Evolutionary conservation across 345 rosid species (phyloP), one percentile per base, ranked within the genome.

Genomic region (Reutealis trisperma): DNA sequence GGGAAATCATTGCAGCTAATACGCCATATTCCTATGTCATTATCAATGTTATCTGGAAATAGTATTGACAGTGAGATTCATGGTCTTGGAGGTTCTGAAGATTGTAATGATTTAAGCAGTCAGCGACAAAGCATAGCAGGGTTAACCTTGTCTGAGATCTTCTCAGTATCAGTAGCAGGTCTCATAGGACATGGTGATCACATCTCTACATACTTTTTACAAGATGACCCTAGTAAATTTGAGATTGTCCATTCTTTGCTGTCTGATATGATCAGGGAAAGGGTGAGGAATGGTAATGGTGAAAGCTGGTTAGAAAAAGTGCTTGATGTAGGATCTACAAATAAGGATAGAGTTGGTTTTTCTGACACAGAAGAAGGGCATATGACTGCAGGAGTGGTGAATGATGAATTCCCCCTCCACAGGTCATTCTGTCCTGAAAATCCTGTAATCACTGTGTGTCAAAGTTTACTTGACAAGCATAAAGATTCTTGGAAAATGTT

Each of bases 1-100:
- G 99, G 99, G 74, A 96, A 96, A 85, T 96, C 99, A 41, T 83
- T 92, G 86, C 98, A 94, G 86, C 87, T 96, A 83, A 89, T 92
- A 70, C 88, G 85, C 57, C 97, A 90, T 82, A 80, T 89, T 80
- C 88, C 89, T 77, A 71, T 83, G 73, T 78, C 89, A 71, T 84
- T 75, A 64, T 77, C 83, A 21, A 80, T 65, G 74, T 67, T 63
- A 79, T 77, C 84, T 79, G 72, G 78, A 61, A 85, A 81, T 78
- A 81, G 75, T 74, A 82, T 52, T 73, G 79, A 69, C 73, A 62
- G 60, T 69, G 81, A 67, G 15, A 62, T 67, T 81, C 84, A 82
- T 85, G 85, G 72, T 80, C 72, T 54, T 22, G 80, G 75, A 79
- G 75, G 80, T 73, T 84, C 80, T 34, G 70, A 65, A 57, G 59